Evolutionary conservation across 1,139 yeast species (phyloP), one percentile per base, ranked within the genome.

Genomic region (Candida neerlandica): DNA sequence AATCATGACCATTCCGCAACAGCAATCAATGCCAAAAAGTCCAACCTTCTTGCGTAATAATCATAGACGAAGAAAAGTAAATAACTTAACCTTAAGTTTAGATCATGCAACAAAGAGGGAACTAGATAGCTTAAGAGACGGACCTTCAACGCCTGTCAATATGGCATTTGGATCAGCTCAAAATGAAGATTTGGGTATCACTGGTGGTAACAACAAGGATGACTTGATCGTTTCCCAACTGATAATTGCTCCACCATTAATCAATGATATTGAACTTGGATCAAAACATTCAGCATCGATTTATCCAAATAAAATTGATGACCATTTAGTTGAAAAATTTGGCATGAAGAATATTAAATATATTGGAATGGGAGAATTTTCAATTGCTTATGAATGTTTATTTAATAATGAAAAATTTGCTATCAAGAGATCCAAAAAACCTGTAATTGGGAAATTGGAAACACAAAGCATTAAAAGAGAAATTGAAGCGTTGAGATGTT

Each of bases 291-390:
- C 49, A n/a, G 27, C 33, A 23, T 21, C 50, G 15, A 10, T 30
- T 5, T 51, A 46, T 30, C 49, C 53, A 9, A 49, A 63, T 4
- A 69, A 63, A 43, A 65, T 77, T 21, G 90, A 86, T 59, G 80
- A 80, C 41, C 89, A 84, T 61, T 73, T 90, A 52, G 70, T 79
- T 43, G 77, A 83, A 33, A 83, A 85, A 64, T 92, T 92, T 68
- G 89, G 84, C 1, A 69, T 63, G 60, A 66, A 81, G 48, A 81
- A 84, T 57, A 90, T 92, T 43, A 78, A 80, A 47, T 69, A 85
- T 45, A 75, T 91, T 46, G 97, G 96, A 3, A 74, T 81, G 39
- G 98, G 99, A 18, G 96, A 90, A 65, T 94, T 94, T 62, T 89
- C 97, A 2, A 75, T 84, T 42, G 98, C 96, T 11, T 94, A 83